Base-by-base conservation (phyloP, 768 basidiomycete genomes). In the Collybiopsis luxurians region DNA sequence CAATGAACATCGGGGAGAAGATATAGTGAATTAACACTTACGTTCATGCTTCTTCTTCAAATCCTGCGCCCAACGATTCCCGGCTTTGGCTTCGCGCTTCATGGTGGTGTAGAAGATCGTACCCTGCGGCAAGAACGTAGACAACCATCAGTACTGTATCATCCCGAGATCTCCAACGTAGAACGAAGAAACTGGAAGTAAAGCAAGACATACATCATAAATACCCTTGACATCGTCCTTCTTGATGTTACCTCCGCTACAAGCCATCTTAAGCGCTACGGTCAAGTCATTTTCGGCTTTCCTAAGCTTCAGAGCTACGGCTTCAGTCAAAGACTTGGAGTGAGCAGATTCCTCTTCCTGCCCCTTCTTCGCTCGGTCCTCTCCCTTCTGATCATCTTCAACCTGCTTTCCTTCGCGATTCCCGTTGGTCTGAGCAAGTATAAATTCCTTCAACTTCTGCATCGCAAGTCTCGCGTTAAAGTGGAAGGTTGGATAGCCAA, bases 401-500 rank as follows among this genome's bases (percentile, higher is more conserved):
- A n/a, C 31, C 13, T 34, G 31, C 13, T 13, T 34, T 34, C 6
- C 31, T 34, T 34, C 31, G 13, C 13, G 13, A 13, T 13, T 13
- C 31, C 31, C 31, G 31, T 34, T 34, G 31, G 31, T 34, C 5
- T 34, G 6, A 34, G 40, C 40, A 5, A 13, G 11, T 7, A 50
- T 7, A 21, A 38, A 38, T 4, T 36, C 30, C 3, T 12, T 19
- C 11, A 24, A 31, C 13, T 38, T 23, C 30, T 50, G 6, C 4
- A 38, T 17, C n/a, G n/a, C 30, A 9, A 50, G n/a, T 9, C 31
- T 10, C 19, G n/a, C 10, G 49, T 38, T 21, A 31, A 50, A 50
- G 6, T 24, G 49, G 49, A 50, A 50, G 21, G 49, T 31, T 13
- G 49, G 34, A 50, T 50, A 50, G n/a, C 49, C 49, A 23, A 50